Conservation (phyloP, 305 asterid species). For the Fraxinus angustifolia region DNA sequence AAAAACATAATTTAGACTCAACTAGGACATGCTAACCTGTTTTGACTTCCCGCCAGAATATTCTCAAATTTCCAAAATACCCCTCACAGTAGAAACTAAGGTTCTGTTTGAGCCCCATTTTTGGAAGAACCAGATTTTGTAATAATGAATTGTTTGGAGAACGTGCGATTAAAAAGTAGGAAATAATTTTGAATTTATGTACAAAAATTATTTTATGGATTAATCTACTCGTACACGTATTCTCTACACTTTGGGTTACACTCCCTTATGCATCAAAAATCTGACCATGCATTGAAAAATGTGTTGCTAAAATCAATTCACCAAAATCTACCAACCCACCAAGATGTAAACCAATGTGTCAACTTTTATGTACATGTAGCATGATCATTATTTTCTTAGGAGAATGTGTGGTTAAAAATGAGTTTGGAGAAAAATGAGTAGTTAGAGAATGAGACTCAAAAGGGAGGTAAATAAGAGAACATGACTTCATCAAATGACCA, state of each 20-base stretch:
- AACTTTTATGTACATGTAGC: background rate
- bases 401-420: background rate
- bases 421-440: background rate
- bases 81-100: background rate
- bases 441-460: background rate
- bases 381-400: background rate
- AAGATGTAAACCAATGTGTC: background rate
- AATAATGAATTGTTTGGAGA: background rate
- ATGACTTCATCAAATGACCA: background rate
- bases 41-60: slow-evolving; percentile 1
- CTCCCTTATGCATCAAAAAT: background rate
- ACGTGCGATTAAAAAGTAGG: background rate
- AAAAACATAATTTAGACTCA: background rate
- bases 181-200: background rate
- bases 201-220: background rate
- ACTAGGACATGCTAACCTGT: background rate
- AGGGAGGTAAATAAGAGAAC: background rate
- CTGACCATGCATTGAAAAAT: background rate
- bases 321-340: background rate
- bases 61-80: background rate
- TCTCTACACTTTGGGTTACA: background rate
- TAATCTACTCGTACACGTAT: background rate
- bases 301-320: background rate
- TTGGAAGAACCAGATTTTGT: background rate
- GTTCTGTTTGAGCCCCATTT: background rate